Percentiles rank a stretch among this genome's conserved stretches.
phyloP scores from a whole-genome alignment of 2,329 filamentous ascomycete species.

The Nigrospora osmanthi region DNA sequence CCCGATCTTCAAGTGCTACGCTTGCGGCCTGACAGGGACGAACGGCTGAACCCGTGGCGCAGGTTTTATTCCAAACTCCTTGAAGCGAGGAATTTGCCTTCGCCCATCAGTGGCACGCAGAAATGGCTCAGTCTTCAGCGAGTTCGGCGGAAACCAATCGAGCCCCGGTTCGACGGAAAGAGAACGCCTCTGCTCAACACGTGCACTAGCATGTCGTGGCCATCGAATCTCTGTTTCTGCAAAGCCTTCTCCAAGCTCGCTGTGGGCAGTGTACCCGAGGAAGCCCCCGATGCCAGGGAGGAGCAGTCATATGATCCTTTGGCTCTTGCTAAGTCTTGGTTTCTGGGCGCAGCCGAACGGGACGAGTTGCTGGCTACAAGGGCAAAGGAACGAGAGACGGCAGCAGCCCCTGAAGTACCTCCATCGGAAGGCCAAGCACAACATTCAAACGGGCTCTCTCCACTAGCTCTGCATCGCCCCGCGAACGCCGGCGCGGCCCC shows the following conservation, averaged over 20 bases:
- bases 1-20: conserved; percentile 44
- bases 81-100: conserved; percentile 39
- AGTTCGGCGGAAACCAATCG: conserved; percentile 33
- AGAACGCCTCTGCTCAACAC: conserved; percentile 25
- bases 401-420: conserved; percentile 31
- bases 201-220: conserved; percentile 42
- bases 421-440: conserved; percentile 32
- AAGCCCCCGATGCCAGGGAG: conserved; percentile 26
- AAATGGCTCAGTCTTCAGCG: conserved; percentile 45
- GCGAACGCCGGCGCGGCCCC: conserved; percentile 32
- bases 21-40: conserved; percentile 29
- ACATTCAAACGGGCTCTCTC: conserved; percentile 42
- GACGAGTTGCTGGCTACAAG: conserved; percentile 39
- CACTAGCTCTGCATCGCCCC: conserved; percentile 40
- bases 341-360: conserved; percentile 31
- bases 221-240: conserved; percentile 44
- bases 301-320: conserved; percentile 41
- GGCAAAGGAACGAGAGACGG: conserved; percentile 40
- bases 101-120: conserved; percentile 29
- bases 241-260: conserved; percentile 34
- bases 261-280: conserved; percentile 29
- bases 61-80: conserved; percentile 42
- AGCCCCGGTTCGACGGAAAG: conserved; percentile 33
- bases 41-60: conserved; percentile 38
- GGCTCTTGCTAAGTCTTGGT: conserved; percentile 40